A percentile compares a stretch with the other conserved stretches of the same genome.
Conservation (phyloP, 805 yeast genomes). For the Debaryomyces tyrocola region DNA sequence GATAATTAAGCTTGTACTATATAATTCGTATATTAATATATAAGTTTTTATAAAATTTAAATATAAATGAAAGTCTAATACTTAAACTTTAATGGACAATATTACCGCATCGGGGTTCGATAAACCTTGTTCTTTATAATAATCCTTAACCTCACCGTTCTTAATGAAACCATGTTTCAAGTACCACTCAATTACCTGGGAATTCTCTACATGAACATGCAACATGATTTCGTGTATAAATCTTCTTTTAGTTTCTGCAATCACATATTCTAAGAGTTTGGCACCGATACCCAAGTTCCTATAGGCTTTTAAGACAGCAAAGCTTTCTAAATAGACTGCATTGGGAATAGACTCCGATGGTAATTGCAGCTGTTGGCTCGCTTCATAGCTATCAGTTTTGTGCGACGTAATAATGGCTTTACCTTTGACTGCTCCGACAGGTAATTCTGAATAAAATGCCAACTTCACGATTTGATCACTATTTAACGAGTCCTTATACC, state of each 20-base stretch:
- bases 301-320: conserved; percentile 69
- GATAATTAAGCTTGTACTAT: conserved; percentile 15
- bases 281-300: conserved; percentile 61
- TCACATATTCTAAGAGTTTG: conserved; percentile 55
- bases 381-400: conserved; percentile 30
- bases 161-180: conserved; percentile 46
- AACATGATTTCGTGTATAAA: conserved; percentile 53
- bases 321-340: conserved; percentile 60
- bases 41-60: conserved; percentile 1
- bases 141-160: conserved; percentile 38
- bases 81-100: conserved; percentile 28
- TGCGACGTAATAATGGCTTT: conserved; percentile 45
- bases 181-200: conserved; percentile 51
- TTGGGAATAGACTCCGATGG: conserved; percentile 41
- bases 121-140: conserved; percentile 48
- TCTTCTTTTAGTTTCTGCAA: conserved; percentile 53
- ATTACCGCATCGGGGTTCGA: conserved; percentile 49
- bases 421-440: conserved; percentile 77
- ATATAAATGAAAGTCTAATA: background rate
- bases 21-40: conserved; percentile 1
- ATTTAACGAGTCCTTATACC: conserved; percentile 50
- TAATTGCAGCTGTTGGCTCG: conserved; percentile 18
- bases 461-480: conserved; percentile 54
- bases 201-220: conserved; percentile 52
- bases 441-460: conserved; percentile 71